Conservation (phyloP, 2,329 filamentous ascomycete genomes). For the Aureobasidium sp. region DNA sequence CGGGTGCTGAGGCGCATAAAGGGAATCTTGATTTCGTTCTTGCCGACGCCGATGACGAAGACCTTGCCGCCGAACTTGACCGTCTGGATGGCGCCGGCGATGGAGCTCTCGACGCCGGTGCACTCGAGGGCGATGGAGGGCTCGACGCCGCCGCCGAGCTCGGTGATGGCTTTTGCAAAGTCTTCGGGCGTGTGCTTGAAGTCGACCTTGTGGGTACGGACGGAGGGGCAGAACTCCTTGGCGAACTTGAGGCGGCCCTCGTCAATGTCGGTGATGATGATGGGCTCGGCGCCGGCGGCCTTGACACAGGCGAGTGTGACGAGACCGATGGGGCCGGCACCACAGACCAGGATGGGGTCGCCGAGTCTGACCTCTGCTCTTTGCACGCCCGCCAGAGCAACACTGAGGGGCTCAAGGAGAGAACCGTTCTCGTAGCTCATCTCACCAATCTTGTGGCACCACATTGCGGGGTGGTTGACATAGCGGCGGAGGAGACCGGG, state of each 20-base stretch:
- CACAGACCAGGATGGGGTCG: constrained; percentile 82
- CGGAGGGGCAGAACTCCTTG: constrained; percentile 70
- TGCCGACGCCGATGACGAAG: constrained; percentile 92
- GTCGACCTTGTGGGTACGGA: constrained; percentile 73
- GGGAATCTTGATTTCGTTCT: constrained; percentile 89
- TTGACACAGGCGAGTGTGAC: constrained; percentile 78
- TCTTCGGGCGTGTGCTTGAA: constrained; percentile 59
- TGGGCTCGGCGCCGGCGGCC: constrained; percentile 81
- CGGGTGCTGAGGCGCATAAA: constrained; percentile 89
- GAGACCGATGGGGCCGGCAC: constrained; percentile 88
- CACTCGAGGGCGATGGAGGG: constrained; percentile 82
- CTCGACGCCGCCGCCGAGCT: constrained; percentile 69
- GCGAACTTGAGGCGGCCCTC: constrained; percentile 79
- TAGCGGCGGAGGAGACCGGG: constrained; percentile 83
- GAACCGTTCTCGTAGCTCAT: constrained; percentile 91
- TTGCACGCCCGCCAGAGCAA: constrained; percentile 82
- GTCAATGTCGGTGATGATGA: constrained; percentile 93
- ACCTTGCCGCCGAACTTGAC: constrained; percentile 95
- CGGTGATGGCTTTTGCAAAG: constrained; percentile 61
- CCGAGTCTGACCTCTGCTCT: constrained; percentile 73
- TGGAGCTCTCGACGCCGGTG: constrained; percentile 87
- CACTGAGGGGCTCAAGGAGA: constrained; percentile 81
- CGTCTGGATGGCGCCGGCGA: constrained; percentile 78
- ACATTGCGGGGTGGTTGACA: constrained; percentile 87
- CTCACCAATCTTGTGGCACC: constrained; percentile 93